phyloP scores from a whole-genome alignment of 805 yeast species.

The Candida michaelii region DNA sequence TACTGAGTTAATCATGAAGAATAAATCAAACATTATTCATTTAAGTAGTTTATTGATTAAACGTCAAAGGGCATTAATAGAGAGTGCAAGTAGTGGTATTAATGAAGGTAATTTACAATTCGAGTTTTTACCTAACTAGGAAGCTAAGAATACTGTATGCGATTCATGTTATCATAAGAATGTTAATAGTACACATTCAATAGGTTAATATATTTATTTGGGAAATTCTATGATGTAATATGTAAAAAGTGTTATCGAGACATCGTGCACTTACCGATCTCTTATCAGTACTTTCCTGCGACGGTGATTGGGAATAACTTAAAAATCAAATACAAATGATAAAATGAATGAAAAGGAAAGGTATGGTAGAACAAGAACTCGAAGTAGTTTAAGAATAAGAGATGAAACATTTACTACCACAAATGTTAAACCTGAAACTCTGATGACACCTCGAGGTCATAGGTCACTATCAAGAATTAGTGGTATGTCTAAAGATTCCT shows the following conservation, averaged over 20 bases:
- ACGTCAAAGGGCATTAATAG: constrained; percentile 42
- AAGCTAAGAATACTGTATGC: too few relatives aligned
- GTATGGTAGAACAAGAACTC: constrained; percentile 8
- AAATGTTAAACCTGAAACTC: constrained; percentile 1
- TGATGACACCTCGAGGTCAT: constrained; percentile 6
- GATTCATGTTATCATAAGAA: too few relatives aligned
- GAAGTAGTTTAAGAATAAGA: constrained; percentile 10
- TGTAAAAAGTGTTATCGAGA: too few relatives aligned
- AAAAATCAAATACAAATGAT: neutral
- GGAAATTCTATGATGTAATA: too few relatives aligned
- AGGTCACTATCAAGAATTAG: constrained; percentile 13
- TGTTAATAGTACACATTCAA: too few relatives aligned
- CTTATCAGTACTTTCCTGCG: constrained; percentile 7
- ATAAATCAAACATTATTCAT: constrained; percentile 41
- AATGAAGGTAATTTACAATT: constrained; percentile 30
- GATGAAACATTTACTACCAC: constrained; percentile 8
- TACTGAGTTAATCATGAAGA: constrained; percentile 32
- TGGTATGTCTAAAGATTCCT: neutral
- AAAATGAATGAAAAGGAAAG: constrained; percentile 4
- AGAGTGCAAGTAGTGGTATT: constrained; percentile 44
- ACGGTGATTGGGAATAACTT: neutral
- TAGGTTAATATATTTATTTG: neutral
- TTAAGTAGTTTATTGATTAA: constrained; percentile 42
- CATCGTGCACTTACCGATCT: constrained; percentile 1
- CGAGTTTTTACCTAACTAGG: neutral